Evolutionary conservation across 805 yeast genomes (phyloP), one percentile per base, ranked within the genome.

Genomic region (Saccharomycopsis sp.): DNA sequence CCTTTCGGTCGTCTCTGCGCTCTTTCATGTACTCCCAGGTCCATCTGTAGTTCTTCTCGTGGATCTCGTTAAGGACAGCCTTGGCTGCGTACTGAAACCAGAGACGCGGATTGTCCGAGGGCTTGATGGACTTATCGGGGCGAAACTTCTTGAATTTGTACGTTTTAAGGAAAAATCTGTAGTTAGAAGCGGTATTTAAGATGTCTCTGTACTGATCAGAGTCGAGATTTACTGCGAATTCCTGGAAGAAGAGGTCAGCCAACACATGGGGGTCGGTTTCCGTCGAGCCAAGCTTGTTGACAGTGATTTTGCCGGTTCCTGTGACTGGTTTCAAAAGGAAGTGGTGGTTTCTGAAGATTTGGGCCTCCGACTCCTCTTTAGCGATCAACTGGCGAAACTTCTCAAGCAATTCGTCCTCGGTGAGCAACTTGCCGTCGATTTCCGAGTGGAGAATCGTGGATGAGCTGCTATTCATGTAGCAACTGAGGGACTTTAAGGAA

Each of bases 51-150:
- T 88, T 83, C 65, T 79, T 82, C 60, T 89, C 94, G 65, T 88
- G 96, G 47, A 94, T 85, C 67, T 91, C 97, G 58, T 83, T 76
- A 51, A 82, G 71, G 1, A 94, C 88, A 20, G 89, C 84, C n/a
- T 78, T 72, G 0, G 89, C 93, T 3, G 94, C 87, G 69, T 89
- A 94, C 61, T 74, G 70, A 66, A 94, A 82, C 99, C 99, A 94
- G 44, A 79, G 84, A 53, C 70, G 74, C 0, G 97, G 96, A 63
- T 84, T 80, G 47, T 89, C 89, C 42, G 65, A 63, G 17, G 71
- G 72, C 15, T 72, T 51, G 2, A 72, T 65, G 1, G 72, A 62
- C n/a, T 64, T 74, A 20, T 67, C 62, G 2, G 99, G 99, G 62
- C 93, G 81, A 58, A 80, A 74, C 58, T 78, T 82, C 64, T 89